Base-by-base conservation (phyloP, 352 stramenopile genomes). In the Elongisporangium prolatum region DNA sequence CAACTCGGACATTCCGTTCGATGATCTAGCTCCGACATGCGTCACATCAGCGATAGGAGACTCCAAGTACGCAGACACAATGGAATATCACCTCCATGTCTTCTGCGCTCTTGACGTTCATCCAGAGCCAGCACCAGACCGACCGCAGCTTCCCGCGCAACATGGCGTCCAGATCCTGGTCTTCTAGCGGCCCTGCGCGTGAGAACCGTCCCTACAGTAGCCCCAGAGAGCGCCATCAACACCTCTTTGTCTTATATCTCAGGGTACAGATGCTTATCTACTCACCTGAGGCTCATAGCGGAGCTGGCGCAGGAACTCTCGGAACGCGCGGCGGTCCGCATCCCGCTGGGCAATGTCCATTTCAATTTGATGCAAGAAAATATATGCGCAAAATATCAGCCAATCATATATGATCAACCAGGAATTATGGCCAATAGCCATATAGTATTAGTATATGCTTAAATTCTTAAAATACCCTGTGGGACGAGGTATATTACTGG, bases 151-250 rank as follows among this genome's bases (percentile, higher is more conserved):
- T 60, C 0, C 68, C 63, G 4, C 68, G 68, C 55, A 74, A 21
- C 25, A 83, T 59, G n/a, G 74, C 74, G 53, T 83, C 74, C 52
- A 83, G 25, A 54, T 83, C 74, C 17, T 57, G 68, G 21, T 83
- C 74, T 56, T 80, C 60, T 13, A 83, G 54, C 20, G 21, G 22
- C 2, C 71, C 63, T 2, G 60, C 68, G 13, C 71, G 65, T 11
- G 65, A 63, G 24, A 72, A 64, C 3, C 64, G 68, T 44, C 73
- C 73, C 71, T 83, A 40, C 37, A 17, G 3, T 40, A 20, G 18
- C 56, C n/a, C 18, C 21, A 25, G 49, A 47, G 20, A 38, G 8
- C 40, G 24, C n/a, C 10, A 51, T 24, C 13, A 48, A 13, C 24
- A 59, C 13, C 2, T 20, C 4, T 13, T 9, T 16, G 34, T 17